Evolutionary conservation across 805 yeast genomes (phyloP), one percentile per base, ranked within the genome.

Genomic region (Lipomyces mesembrius): DNA sequence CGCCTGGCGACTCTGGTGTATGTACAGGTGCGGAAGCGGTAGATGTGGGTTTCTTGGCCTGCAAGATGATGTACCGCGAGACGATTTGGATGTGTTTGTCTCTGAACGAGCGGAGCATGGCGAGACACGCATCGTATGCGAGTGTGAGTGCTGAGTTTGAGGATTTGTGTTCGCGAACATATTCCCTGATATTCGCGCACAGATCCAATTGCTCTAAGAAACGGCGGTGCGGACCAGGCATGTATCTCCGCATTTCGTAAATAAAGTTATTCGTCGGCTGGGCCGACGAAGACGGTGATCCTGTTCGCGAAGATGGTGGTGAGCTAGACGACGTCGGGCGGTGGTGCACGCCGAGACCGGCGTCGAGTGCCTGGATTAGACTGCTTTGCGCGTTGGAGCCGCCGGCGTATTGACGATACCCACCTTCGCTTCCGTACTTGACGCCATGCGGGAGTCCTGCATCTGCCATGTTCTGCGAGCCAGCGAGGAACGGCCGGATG

Each of bases 381-480:
- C 97, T 91, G 58, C 93, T 87, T 78, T 93, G 98, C 0, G 97
- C 98, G 76, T 93, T 93, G 3, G 97, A 90, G 0, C 98, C 98
- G 34, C 98, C 98, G 20, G 96, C 65, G 59, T 72, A 72, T 25
- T 72, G 73, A 1, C 75, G 62, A 56, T 71, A 72, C 7, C 14
- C 32, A 25, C 25, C 1, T 77, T 74, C 74, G 88, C 92, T 62
- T 84, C 81, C 32, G 75, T 93, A 93, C 59, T 82, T 80, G 1
- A 93, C 88, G 0, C 98, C 98, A 66, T 87, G 78, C 14, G 87
- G 87, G 65, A 93, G 82, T 0, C 98, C 98, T 1, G 88, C 92
- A 64, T 86, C 91, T 32, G 85, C 86, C 97, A 94, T 93, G 74
- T 91, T 91, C 75, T 87, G 88, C 96, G 97, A 94, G 1, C 98